phyloP scores from a whole-genome alignment of 768 basidiomycete species.

The Pleurotus ostreatus region DNA sequence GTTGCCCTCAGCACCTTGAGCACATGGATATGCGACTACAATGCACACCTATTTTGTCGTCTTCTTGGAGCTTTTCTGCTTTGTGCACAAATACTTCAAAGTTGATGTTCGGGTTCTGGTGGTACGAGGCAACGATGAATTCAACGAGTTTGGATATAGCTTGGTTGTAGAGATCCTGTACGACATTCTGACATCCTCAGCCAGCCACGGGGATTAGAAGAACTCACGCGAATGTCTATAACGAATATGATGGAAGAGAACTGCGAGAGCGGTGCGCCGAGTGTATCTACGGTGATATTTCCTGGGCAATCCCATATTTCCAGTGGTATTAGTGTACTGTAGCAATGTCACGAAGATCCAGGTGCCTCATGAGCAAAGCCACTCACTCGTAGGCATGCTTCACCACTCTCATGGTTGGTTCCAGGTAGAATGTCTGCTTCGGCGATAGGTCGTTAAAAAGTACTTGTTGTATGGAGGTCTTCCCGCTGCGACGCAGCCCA shows the following conservation, averaged over 20 bases:
- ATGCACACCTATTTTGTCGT: slow-evolving; percentile 79
- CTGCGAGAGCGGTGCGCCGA: slow-evolving; percentile 69
- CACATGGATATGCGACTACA: background rate
- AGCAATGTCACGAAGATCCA: slow-evolving; percentile 7
- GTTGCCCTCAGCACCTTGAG: slow-evolving; percentile 8
- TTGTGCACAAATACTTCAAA: slow-evolving; percentile 96
- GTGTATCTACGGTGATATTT: slow-evolving; percentile 74
- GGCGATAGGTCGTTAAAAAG: slow-evolving; percentile 83
- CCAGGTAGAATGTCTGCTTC: slow-evolving; percentile 87
- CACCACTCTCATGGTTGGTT: slow-evolving; percentile 74
- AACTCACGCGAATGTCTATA: slow-evolving; percentile 85
- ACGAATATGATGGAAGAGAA: slow-evolving; percentile 90
- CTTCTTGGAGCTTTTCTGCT: slow-evolving; percentile 86
- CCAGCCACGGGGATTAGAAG: background rate
- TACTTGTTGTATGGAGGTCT: slow-evolving; percentile 87
- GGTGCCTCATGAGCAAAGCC: background rate
- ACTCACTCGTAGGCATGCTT: slow-evolving; percentile 81
- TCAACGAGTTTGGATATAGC: slow-evolving; percentile 80
- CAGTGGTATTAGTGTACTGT: slow-evolving; percentile 87
- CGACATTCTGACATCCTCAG: slow-evolving; percentile 1
- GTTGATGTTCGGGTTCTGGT: slow-evolving; percentile 70
- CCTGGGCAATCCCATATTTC: slow-evolving; percentile 97
- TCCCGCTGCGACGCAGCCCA: slow-evolving; percentile 79
- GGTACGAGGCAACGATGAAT: slow-evolving; percentile 73
- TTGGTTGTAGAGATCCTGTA: slow-evolving; percentile 78